These are phyloP conservation scores for Termitomyces sp. DNA, from an alignment of 768 basidiomycete genomes.

Conservation along the genomic window DNA sequence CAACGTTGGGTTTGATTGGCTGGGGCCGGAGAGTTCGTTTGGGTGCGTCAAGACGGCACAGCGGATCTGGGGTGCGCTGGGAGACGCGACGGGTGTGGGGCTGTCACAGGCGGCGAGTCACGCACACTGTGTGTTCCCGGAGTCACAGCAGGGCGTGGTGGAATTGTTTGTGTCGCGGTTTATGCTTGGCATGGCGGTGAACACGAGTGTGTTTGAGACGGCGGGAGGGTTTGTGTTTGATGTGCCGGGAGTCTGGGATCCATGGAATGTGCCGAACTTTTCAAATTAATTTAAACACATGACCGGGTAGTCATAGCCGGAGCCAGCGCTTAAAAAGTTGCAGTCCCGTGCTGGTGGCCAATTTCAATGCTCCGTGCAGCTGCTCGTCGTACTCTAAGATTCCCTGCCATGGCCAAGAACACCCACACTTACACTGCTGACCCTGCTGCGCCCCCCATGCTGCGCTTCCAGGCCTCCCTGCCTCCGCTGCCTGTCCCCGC, in stretches of 20 bases:
- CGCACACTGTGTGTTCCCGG: conserved; percentile 49
- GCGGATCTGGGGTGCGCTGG: conserved; percentile 45
- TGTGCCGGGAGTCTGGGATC: conserved; percentile 1
- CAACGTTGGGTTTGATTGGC: conserved; percentile 51
- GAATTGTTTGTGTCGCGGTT: conserved; percentile 52
- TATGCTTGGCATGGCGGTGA: conserved; percentile 38
- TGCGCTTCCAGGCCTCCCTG: background rate
- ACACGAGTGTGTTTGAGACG: conserved; percentile 39
- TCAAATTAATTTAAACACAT: background rate
- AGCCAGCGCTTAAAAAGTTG: background rate
- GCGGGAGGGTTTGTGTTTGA: conserved; percentile 23
- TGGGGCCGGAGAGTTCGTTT: conserved; percentile 42
- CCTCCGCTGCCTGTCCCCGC: background rate
- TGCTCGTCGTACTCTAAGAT: background rate
- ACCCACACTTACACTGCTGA: background rate
- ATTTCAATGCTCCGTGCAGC: background rate
- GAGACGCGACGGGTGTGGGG: conserved; percentile 36
- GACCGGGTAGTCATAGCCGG: background rate
- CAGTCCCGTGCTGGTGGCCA: background rate
- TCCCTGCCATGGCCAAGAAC: background rate
- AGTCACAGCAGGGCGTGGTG: conserved; percentile 34
- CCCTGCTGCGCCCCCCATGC: background rate
- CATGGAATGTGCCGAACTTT: conserved; percentile 1
- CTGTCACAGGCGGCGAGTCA: conserved; percentile 50
- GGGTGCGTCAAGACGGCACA: conserved; percentile 47